These are phyloP conservation scores for Aphanomyces astaci DNA, from an alignment of 352 stramenopile species.

Conservation along the genomic window DNA sequence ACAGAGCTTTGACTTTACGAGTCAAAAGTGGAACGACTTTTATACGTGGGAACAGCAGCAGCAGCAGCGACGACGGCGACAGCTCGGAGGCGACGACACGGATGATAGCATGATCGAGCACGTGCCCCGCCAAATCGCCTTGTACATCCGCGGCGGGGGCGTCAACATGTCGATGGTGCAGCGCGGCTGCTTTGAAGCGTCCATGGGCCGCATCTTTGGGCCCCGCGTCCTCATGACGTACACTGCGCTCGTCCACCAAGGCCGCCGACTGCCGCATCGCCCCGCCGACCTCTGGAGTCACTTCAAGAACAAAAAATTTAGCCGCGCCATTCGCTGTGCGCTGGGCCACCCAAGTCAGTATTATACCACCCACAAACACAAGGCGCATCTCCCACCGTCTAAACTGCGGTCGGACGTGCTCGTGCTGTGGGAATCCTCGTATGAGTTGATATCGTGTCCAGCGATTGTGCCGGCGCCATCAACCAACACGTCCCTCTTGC, in stretches of 20 bases:
- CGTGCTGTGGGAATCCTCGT: background rate
- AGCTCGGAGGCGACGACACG: background rate
- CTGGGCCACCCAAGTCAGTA: background rate
- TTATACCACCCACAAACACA: no score
- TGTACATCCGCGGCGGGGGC: constrained; percentile 14
- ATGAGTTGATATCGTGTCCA: background rate
- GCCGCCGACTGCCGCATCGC: background rate
- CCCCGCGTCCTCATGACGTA: constrained; percentile 11
- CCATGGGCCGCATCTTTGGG: constrained; percentile 15
- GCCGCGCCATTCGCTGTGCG: background rate
- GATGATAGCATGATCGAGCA: background rate
- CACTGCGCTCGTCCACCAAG: constrained; percentile 15
- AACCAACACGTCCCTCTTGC: background rate
- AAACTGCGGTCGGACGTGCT: background rate
- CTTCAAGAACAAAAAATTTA: constrained; percentile 7
- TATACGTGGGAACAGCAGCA: constrained; percentile 57
- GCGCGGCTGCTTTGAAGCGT: constrained; percentile 22
- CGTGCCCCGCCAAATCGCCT: constrained; percentile 13
- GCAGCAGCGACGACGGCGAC: background rate
- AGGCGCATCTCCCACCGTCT: no score
- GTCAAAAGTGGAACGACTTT: constrained; percentile 66
- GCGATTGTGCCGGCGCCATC: background rate
- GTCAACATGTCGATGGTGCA: constrained; percentile 21
- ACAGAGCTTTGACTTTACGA: constrained; percentile 82
- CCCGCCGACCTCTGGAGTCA: background rate